Evolutionary conservation across 331 rosid species (phyloP).

Genomic region (Rhamnella rubrinervis): DNA sequence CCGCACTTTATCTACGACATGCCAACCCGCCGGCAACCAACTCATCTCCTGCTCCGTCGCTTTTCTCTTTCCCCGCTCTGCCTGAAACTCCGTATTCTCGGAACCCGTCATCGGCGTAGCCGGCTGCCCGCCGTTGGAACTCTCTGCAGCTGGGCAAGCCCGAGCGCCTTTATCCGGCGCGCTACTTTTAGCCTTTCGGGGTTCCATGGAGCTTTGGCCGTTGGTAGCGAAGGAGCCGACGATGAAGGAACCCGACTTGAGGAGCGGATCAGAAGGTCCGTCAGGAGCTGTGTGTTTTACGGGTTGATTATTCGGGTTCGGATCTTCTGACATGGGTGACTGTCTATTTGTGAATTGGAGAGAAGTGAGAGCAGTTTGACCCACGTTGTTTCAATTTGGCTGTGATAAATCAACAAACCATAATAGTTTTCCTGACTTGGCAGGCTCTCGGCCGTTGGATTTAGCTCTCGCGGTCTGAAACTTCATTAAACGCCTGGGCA

Average conservation of each 20-base stretch:
- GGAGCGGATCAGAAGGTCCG: conserved; percentile 42
- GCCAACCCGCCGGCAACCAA: conserved; percentile 57
- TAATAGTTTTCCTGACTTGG: too few species aligned
- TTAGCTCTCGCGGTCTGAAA: too few species aligned
- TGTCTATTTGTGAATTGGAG: background rate
- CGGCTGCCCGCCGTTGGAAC: conserved; percentile 14
- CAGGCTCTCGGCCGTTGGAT: too few species aligned
- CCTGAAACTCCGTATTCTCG: background rate
- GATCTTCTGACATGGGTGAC: conserved; percentile 31
- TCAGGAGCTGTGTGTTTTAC: background rate
- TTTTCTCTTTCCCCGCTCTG: conserved; percentile 22
- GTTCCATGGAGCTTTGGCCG: background rate
- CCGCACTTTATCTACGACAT: conserved; percentile 42
- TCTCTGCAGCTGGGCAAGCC: background rate
- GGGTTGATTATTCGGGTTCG: conserved; percentile 14
- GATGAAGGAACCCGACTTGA: conserved; percentile 39
- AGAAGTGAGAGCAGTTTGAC: too few species aligned
- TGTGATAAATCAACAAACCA: too few species aligned
- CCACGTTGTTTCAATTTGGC: too few species aligned
- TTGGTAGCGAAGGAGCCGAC: conserved; percentile 20
- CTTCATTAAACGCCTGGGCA: too few species aligned
- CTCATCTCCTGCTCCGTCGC: conserved; percentile 14
- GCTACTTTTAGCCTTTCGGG: background rate
- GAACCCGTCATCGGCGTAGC: background rate
- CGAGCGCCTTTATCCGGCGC: background rate